Conservation (phyloP, 2,329 filamentous ascomycete genomes). For the Calonectria henricotiae region DNA sequence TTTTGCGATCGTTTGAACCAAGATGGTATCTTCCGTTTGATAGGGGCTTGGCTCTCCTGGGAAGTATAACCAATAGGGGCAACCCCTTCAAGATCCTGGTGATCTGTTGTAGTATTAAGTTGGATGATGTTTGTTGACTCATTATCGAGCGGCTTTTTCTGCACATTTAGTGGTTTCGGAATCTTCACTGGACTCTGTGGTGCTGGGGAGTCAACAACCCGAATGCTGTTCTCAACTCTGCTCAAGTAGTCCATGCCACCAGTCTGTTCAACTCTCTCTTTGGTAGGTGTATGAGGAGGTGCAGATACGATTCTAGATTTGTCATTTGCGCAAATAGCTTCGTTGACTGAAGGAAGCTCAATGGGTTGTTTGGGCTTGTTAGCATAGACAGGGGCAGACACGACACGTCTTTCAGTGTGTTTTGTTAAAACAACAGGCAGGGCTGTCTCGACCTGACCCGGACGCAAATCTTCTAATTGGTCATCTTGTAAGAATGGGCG, state of each 20-base stretch:
- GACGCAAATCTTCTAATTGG: conserved; percentile 45
- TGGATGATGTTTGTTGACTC: conserved; percentile 46
- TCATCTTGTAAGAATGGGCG: conserved; percentile 51
- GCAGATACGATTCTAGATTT: conserved; percentile 67
- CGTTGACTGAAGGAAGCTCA: conserved; percentile 68
- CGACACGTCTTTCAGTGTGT: conserved; percentile 63
- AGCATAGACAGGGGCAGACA: conserved; percentile 68
- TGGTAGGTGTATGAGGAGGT: conserved; percentile 59
- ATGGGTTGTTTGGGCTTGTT: conserved; percentile 59
- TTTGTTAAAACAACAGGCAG: conserved; percentile 55
- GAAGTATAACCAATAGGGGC: conserved; percentile 22
- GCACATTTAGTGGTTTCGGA: conserved; percentile 62
- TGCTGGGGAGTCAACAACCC: conserved; percentile 69
- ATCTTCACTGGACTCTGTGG: conserved; percentile 55
- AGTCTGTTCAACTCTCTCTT: conserved; percentile 54
- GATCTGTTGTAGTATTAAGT: conserved; percentile 40
- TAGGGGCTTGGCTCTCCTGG: conserved; percentile 40
- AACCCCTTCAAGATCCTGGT: conserved; percentile 33
- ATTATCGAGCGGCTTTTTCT: conserved; percentile 61
- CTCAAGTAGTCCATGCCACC: conserved; percentile 64
- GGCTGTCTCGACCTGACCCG: conserved; percentile 53
- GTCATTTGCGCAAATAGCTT: conserved; percentile 57
- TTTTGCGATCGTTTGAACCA: conserved; percentile 70
- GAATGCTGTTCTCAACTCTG: conserved; percentile 68
- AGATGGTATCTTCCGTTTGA: conserved; percentile 65